Conservation (phyloP, 2,329 filamentous ascomycete genomes). For the Stachybotrys echinatus region DNA sequence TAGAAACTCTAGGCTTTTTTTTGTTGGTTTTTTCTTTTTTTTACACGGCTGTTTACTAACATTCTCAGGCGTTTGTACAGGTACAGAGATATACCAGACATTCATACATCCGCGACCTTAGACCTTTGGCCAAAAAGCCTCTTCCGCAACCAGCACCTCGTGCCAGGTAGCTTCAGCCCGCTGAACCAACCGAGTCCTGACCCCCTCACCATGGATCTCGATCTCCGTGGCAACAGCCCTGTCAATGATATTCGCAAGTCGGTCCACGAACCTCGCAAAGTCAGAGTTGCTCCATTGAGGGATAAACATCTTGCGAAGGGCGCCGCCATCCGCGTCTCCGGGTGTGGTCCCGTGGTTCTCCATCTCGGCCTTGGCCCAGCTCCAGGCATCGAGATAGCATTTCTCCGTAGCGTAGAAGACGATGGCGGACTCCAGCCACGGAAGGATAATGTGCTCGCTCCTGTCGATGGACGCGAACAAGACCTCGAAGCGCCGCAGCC, state of each 20-base stretch:
- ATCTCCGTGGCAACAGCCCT: conserved; percentile 38
- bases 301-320: conserved; percentile 59
- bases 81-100: no score
- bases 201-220: conserved; percentile 23
- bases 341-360: conserved; percentile 9
- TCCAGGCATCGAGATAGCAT: conserved; percentile 57
- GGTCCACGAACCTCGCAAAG: conserved; percentile 55
- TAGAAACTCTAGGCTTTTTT: no score
- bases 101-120: no score
- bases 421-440: conserved; percentile 60
- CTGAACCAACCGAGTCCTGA: conserved; percentile 23
- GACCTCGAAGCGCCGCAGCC: conserved; percentile 29
- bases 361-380: conserved; percentile 37
- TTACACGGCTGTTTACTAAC: no score
- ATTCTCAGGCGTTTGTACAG: no score
- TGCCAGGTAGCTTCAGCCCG: conserved; percentile 39
- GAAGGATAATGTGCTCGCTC: conserved; percentile 35
- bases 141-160: conserved; percentile 51
- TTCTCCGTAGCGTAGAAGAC: conserved; percentile 75
- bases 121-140: conserved; percentile 49
- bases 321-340: conserved; percentile 60
- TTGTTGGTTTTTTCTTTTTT: no score
- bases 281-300: conserved; percentile 61
- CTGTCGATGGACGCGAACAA: conserved; percentile 52
- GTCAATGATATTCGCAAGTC: conserved; percentile 50